Evolutionary conservation across 208 protist species (phyloP), one percentile per base, ranked within the genome.

Genomic region (Leishmania arabica): DNA sequence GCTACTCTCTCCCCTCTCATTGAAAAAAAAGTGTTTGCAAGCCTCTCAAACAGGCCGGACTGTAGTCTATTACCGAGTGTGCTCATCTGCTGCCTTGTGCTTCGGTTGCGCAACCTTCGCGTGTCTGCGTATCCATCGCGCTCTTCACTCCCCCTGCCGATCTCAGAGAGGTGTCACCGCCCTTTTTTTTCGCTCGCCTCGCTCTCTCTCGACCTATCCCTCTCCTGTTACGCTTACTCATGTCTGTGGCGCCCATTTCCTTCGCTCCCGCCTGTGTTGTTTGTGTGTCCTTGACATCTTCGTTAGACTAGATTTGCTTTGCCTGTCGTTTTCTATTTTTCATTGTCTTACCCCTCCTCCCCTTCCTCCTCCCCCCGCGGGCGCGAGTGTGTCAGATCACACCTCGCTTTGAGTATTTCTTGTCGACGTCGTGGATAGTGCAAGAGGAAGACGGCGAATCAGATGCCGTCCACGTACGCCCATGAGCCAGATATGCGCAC

Each of bases 401-500:
- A 31, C 7, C 42, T 72, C 68, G 13, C 31, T 37, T 19, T 37
- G 0, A 1, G 24, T 73, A 49, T 49, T 71, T 13, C 24, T 62
- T 51, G 45, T 15, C 24, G 3, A 31, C 40, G 15, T 54, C 27
- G 19, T 73, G 69, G 11, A 31, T 73, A 11, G n/a, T 19, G 51
- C 69, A 11, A 73, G 51, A 53, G 27, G 45, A 53, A 27, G 34
- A 21, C 24, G n/a, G 69, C 4, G 7, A 51, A 13, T 45, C 42
- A 73, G 15, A 77, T 77, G 74, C 56, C 56, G 7, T 69, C 76
- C 45, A 3, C 76, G 27, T 79, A 79, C n/a, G 76, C 47, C 24
- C 82, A 85, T 31, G 82, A 85, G 64, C 82, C 82, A 0, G 72
- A 85, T 54, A 49, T 79, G 74, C 77, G 77, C 54, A 51, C 77